phyloP scores from a whole-genome alignment of 1,139 yeast genomes.

The Pichia sp. region DNA sequence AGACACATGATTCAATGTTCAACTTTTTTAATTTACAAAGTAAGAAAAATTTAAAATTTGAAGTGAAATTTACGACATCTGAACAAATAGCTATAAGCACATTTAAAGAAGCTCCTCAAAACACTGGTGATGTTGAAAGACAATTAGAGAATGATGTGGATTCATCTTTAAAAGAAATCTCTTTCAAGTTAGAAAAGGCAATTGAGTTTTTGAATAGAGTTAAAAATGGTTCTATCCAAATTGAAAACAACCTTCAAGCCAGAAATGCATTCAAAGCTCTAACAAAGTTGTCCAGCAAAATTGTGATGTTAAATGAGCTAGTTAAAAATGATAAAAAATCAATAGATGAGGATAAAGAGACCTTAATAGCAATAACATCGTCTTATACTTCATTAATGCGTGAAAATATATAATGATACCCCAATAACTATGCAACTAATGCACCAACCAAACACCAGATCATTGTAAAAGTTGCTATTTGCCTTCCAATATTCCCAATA shows the following conservation, averaged over 20 bases:
- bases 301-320: constrained; percentile 1
- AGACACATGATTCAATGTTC: no score
- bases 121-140: neutral
- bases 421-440: constrained; percentile 25
- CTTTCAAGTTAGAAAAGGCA: constrained; percentile 5
- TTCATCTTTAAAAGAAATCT: constrained; percentile 3
- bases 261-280: constrained; percentile 4
- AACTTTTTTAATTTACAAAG: neutral
- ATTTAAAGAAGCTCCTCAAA: constrained; percentile 5
- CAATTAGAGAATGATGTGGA: neutral
- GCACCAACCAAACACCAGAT: constrained; percentile 84
- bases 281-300: constrained; percentile 4
- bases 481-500: constrained; percentile 47
- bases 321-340: neutral
- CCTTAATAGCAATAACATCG: constrained; percentile 6
- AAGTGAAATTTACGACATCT: constrained; percentile 3
- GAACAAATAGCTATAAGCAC: constrained; percentile 7
- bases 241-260: constrained; percentile 1
- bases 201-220: constrained; percentile 8
- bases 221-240: constrained; percentile 5
- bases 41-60: neutral
- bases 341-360: constrained; percentile 1
- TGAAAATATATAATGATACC: constrained; percentile 5
- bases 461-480: constrained; percentile 66
- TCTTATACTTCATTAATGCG: constrained; percentile 9